A percentile compares a stretch with the other conserved stretches of the same genome.
Evolutionary conservation across 257 asterid genomes (phyloP).

Genomic region (Nicotiana noctiflora): DNA sequence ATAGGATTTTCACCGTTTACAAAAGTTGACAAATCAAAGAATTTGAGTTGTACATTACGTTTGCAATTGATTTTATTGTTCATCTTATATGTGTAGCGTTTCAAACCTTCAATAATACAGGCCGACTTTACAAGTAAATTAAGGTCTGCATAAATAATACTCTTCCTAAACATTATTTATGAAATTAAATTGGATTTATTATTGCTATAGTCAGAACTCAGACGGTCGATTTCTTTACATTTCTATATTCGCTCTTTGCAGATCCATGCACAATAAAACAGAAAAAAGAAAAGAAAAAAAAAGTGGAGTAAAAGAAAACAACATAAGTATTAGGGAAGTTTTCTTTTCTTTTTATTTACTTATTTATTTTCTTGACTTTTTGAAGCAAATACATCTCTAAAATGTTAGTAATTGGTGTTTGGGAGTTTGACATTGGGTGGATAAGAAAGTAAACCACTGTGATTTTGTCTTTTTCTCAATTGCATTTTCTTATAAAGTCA

Average conservation of each 20-base stretch:
- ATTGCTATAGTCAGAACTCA: too few relatives aligned
- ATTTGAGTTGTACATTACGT: neutral
- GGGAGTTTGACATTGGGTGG: neutral
- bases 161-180: too few relatives aligned
- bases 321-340: neutral
- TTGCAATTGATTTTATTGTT: neutral
- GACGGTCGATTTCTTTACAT: too few relatives aligned
- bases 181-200: too few relatives aligned
- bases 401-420: constrained; percentile 2
- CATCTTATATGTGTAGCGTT: neutral
- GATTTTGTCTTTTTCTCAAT: neutral
- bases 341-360: neutral
- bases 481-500: neutral
- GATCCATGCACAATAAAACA: neutral
- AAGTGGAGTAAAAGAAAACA: too few relatives aligned
- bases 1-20: too few relatives aligned
- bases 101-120: too few relatives aligned
- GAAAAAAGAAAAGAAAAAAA: too few relatives aligned
- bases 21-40: neutral
- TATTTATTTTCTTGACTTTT: neutral
- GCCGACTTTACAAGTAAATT: too few relatives aligned
- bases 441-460: neutral
- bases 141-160: too few relatives aligned
- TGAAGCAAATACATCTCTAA: neutral
- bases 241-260: neutral